Percentiles rank a stretch among this genome's conserved stretches.
Conservation (phyloP, 345 rosid species). For the Populus deltoides region DNA sequence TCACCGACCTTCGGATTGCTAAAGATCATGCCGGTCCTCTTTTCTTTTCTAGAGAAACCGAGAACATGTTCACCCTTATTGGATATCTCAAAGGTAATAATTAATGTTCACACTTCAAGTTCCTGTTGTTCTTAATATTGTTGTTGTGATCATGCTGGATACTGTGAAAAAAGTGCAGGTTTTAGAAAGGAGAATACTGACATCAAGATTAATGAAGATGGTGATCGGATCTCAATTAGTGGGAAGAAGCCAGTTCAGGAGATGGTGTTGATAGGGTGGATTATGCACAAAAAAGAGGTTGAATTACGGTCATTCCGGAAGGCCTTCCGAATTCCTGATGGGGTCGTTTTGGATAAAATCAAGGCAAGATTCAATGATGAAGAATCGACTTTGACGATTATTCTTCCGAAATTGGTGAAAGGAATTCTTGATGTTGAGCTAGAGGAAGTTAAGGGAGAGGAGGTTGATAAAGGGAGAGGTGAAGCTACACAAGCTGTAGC, state of each 20-base stretch:
- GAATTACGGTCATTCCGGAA: conserved; percentile 53
- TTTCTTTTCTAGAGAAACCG: conserved; percentile 69
- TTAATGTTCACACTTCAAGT: not conserved
- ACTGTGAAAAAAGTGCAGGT: conserved; percentile 40
- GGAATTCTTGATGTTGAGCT: conserved; percentile 53
- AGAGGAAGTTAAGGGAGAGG: conserved; percentile 50
- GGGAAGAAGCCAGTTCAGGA: conserved; percentile 71
- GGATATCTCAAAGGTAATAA: conserved; percentile 64
- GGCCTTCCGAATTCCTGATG: conserved; percentile 58
- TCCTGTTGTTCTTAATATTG: not conserved
- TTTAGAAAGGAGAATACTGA: conserved; percentile 53
- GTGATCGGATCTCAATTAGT: conserved; percentile 45
- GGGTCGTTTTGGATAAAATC: conserved; percentile 52
- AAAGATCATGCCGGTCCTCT: conserved; percentile 54
- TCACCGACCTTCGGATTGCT: conserved; percentile 41
- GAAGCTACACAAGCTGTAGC: conserved; percentile 6
- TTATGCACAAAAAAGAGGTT: conserved; percentile 53
- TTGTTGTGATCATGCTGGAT: not conserved
- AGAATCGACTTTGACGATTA: conserved; percentile 47
- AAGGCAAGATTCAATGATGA: conserved; percentile 63
- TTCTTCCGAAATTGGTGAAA: conserved; percentile 59
- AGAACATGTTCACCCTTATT: conserved; percentile 58
- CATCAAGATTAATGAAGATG: conserved; percentile 66
- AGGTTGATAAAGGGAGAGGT: not conserved
- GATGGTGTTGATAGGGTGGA: conserved; percentile 61